A percentile compares a stretch with the other conserved stretches of the same genome.
Conservation (phyloP, 345 rosid species). For the Eutrema heterophyllum region DNA sequence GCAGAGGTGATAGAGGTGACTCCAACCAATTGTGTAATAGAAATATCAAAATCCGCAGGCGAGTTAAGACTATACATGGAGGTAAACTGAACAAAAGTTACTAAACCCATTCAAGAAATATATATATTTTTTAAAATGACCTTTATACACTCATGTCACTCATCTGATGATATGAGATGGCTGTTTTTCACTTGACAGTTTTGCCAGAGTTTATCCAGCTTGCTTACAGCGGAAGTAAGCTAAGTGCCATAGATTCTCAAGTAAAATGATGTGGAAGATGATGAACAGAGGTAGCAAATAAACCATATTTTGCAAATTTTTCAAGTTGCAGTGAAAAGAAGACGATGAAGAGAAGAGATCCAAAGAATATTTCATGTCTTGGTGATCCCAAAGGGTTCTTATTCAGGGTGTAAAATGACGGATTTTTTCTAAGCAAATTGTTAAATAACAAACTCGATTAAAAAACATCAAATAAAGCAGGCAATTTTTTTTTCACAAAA, state of each 20-base stretch:
- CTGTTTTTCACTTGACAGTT: slow-evolving; percentile 41
- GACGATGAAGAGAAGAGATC: not conserved
- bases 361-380: not conserved
- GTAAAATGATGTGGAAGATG: not conserved
- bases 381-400: slow-evolving; percentile 13
- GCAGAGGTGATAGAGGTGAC: slow-evolving; percentile 87
- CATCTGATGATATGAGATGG: slow-evolving; percentile 5
- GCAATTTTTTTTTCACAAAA: not conserved
- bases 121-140: not conserved
- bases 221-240: slow-evolving; percentile 46
- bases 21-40: slow-evolving; percentile 79
- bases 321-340: slow-evolving; percentile 1
- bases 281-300: not conserved
- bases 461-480: not conserved
- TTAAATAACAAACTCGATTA: not conserved
- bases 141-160: not conserved
- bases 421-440: not conserved
- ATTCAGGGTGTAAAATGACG: not conserved
- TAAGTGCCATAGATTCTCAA: slow-evolving; percentile 4
- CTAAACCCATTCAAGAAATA: not conserved
- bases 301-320: not conserved
- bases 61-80: slow-evolving; percentile 55
- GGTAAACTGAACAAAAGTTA: slow-evolving; percentile 34
- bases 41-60: slow-evolving; percentile 80
- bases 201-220: slow-evolving; percentile 68